These are phyloP conservation scores for Carnegiea gigantea DNA, from an alignment of 179 eudicot species.

Conservation along the genomic window DNA sequence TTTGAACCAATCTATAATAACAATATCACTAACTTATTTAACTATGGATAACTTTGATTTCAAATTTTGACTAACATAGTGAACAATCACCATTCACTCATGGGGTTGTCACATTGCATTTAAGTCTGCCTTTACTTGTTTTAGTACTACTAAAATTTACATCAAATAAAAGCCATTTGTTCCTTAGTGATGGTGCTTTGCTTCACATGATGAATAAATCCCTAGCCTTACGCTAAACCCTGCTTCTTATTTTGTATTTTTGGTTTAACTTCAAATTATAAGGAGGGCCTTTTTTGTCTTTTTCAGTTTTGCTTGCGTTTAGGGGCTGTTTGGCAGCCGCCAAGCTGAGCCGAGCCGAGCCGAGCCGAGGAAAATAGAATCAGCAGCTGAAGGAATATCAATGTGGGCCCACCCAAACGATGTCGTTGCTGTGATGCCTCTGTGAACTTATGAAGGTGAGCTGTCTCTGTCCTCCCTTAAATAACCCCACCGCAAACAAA, in stretches of 20 bases:
- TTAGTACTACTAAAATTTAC: no score
- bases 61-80: no score
- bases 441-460: conserved; percentile 31
- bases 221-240: background rate
- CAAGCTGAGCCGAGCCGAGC: background rate
- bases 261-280: no score
- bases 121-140: no score
- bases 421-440: conserved; percentile 36
- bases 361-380: background rate
- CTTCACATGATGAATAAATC: conserved; percentile 13
- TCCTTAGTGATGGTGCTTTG: conserved; percentile 11
- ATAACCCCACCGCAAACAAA: conserved; percentile 25
- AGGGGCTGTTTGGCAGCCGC: background rate
- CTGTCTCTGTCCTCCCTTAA: conserved; percentile 35
- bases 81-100: no score
- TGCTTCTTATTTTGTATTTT: background rate
- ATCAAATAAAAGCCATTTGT: background rate
- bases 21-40: no score
- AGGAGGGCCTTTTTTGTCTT: conserved; percentile 16
- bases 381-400: conserved; percentile 15
- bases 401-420: conserved; percentile 26
- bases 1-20: no score
- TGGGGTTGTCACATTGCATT: no score
- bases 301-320: conserved; percentile 11
- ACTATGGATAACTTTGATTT: no score